These are phyloP conservation scores for Alternaria infectoria DNA, from an alignment of 2,329 filamentous ascomycete genomes.

Conservation along the genomic window DNA sequence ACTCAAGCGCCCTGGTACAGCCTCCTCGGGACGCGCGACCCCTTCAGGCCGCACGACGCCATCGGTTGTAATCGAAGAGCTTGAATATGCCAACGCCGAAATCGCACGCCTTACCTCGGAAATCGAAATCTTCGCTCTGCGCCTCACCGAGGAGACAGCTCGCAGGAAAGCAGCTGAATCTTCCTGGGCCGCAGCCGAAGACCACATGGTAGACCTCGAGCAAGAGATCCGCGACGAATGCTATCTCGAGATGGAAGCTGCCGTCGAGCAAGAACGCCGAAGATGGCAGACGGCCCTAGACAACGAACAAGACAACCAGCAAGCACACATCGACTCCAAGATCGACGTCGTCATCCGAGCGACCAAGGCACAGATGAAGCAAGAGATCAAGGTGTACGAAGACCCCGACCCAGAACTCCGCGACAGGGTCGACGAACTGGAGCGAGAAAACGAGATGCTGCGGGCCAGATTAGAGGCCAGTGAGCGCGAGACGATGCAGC, in stretches of 20 bases:
- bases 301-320: conserved; percentile 75
- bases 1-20: conserved; percentile 40
- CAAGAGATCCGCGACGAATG: conserved; percentile 88
- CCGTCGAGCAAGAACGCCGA: conserved; percentile 74
- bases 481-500: conserved; percentile 49
- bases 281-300: conserved; percentile 83
- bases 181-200: conserved; percentile 69
- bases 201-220: conserved; percentile 75
- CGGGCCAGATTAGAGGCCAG: conserved; percentile 47
- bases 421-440: conserved; percentile 48
- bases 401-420: conserved; percentile 49
- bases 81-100: conserved; percentile 81
- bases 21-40: conserved; percentile 29
- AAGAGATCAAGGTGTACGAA: conserved; percentile 53
- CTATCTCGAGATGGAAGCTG: conserved; percentile 81
- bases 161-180: conserved; percentile 74
- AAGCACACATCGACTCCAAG: conserved; percentile 88
- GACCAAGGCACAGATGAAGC: conserved; percentile 49
- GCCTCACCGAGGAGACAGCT: conserved; percentile 73
- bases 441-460: conserved; percentile 53
- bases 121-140: conserved; percentile 74
- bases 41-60: conserved; percentile 57
- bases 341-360: conserved; percentile 73
- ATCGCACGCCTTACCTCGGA: conserved; percentile 80
- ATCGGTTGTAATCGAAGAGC: conserved; percentile 63